These are phyloP conservation scores for Besnoitia besnoiti DNA, from an alignment of 169 alveolate species.

Conservation along the genomic window DNA sequence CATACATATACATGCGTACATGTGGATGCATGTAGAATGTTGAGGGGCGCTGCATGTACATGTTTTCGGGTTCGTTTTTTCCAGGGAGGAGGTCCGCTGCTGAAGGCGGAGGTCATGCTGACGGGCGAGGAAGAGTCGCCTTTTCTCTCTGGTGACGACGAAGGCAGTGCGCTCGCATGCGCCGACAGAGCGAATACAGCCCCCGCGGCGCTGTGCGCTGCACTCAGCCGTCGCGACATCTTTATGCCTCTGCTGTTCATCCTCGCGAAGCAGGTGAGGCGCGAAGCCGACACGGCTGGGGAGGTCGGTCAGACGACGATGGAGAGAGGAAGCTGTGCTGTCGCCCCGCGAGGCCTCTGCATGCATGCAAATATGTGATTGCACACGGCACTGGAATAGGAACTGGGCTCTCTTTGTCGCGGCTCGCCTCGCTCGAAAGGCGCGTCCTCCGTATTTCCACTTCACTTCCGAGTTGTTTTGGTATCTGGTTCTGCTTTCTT, in stretches of 20 bases:
- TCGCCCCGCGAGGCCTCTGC: no score
- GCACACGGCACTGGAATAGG: not conserved
- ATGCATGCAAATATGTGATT: no score
- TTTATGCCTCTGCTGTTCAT: not conserved
- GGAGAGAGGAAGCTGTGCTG: no score
- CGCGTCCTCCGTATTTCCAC: not conserved
- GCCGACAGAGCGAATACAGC: not conserved
- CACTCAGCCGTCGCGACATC: not conserved
- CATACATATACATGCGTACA: not conserved
- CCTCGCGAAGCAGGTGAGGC: slow-evolving; percentile 22
- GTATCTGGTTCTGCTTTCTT: not conserved
- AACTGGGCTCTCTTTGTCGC: not conserved
- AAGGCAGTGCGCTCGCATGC: not conserved
- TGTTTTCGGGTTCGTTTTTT: not conserved
- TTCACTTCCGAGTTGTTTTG: not conserved
- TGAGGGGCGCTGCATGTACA: not conserved
- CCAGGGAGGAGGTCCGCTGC: slow-evolving; percentile 64
- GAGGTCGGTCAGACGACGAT: no score
- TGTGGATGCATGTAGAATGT: not conserved
- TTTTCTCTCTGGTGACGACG: not conserved
- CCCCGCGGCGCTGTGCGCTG: not conserved
- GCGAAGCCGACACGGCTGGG: no score
- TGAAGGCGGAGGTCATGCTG: slow-evolving; percentile 66
- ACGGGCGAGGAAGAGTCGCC: slow-evolving; percentile 42
- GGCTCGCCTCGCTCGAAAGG: not conserved